phyloP scores from a whole-genome alignment of 1,284 basidiomycete species.

The Ceraceosorus guamensis region DNA sequence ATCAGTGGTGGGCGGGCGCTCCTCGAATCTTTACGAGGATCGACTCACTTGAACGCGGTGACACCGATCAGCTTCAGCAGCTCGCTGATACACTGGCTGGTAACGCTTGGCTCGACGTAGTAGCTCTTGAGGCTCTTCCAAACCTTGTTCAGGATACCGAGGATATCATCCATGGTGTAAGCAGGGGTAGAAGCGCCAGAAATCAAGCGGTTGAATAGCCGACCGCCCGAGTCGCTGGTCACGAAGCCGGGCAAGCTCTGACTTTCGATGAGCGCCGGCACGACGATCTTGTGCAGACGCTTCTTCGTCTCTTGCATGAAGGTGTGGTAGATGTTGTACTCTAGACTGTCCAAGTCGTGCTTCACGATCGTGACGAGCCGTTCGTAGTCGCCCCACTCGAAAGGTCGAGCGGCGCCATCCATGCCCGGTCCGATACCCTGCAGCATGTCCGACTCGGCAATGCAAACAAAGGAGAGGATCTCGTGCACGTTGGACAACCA shows the following conservation, averaged over 20 bases:
- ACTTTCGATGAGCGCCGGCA: conserved; percentile 93
- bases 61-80: conserved; percentile 93
- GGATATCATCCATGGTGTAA: conserved; percentile 97
- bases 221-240: conserved; percentile 82
- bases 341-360: conserved; percentile 93
- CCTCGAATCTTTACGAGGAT: background rate
- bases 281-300: conserved; percentile 92
- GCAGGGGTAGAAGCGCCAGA: conserved; percentile 70
- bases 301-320: conserved; percentile 99
- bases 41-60: conserved; percentile 73
- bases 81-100: conserved; percentile 94
- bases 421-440: conserved; percentile 90
- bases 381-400: conserved; percentile 97
- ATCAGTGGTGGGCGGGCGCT: background rate
- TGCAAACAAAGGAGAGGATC: conserved; percentile 96
- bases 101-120: conserved; percentile 95
- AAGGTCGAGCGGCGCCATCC: conserved; percentile 80
- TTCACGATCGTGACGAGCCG: conserved; percentile 93
- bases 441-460: conserved; percentile 95
- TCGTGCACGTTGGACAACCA: conserved; percentile 99
- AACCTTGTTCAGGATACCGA: conserved; percentile 93
- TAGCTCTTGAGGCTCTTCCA: conserved; percentile 98
- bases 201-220: conserved; percentile 86
- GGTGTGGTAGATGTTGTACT: conserved; percentile 99
- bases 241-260: conserved; percentile 97